Conservation (phyloP, 2,329 filamentous ascomycete species). For the Drechmeria coniospora region DNA sequence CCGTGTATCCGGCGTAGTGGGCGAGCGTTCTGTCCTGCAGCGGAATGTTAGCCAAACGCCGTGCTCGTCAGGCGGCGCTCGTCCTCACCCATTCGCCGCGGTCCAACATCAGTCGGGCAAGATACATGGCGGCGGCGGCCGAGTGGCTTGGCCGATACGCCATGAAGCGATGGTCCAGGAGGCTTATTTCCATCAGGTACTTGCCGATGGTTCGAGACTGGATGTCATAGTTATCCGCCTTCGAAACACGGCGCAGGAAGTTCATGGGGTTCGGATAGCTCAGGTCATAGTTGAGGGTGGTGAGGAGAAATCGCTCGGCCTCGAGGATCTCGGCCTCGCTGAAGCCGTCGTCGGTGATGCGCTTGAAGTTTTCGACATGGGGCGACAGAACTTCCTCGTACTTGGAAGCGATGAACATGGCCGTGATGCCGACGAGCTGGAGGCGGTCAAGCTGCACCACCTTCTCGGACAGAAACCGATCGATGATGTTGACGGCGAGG, state of each 20-base stretch:
- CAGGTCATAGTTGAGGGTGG: constrained; percentile 85
- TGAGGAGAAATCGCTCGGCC: constrained; percentile 89
- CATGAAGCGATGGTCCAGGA: constrained; percentile 91
- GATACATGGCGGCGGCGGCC: constrained; percentile 87
- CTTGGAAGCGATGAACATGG: constrained; percentile 99
- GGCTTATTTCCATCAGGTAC: constrained; percentile 93
- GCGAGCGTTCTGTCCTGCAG: constrained; percentile 63
- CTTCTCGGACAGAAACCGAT: constrained; percentile 91
- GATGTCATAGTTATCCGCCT: constrained; percentile 98
- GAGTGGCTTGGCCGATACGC: constrained; percentile 76
- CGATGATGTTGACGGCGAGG: constrained; percentile 94
- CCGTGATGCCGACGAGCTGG: constrained; percentile 90
- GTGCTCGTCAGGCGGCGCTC: neutral
- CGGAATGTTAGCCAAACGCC: constrained; percentile 13
- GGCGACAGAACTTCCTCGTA: constrained; percentile 97
- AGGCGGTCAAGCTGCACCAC: constrained; percentile 91
- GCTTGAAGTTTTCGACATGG: constrained; percentile 91
- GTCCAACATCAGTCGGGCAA: constrained; percentile 78
- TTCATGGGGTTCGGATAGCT: constrained; percentile 99
- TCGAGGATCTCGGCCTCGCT: constrained; percentile 88
- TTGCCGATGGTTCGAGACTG: constrained; percentile 94
- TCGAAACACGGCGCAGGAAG: constrained; percentile 95
- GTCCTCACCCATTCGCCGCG: constrained; percentile 76
- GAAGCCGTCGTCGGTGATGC: constrained; percentile 94
- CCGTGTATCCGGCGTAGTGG: constrained; percentile 85